Evolutionary conservation across 73 alveolate species (phyloP).

Genomic region (Urostyla sp.): DNA sequence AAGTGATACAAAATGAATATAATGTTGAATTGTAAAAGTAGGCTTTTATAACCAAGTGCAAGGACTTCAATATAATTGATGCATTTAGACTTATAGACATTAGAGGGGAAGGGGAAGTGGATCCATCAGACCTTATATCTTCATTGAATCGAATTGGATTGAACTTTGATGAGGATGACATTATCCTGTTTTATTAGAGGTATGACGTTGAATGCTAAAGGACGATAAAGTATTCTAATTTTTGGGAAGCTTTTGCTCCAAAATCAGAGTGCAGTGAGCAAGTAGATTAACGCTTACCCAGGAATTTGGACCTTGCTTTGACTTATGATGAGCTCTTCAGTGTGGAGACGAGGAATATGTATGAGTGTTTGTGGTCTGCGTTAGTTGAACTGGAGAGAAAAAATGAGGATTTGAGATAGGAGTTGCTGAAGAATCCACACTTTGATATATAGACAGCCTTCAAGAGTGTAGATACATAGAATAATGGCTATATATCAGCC

Average conservation of each 20-base stretch:
- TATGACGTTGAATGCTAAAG: conserved; percentile 1
- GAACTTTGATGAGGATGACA: conserved; percentile 12
- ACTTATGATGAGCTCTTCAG: conserved; percentile 9
- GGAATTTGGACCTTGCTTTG: conserved; percentile 1
- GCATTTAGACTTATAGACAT: conserved; percentile 40
- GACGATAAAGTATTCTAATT: conserved; percentile 18
- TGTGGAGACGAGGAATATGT: conserved; percentile 11
- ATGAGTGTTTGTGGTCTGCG: conserved; percentile 8
- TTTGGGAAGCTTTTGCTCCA: conserved; percentile 44
- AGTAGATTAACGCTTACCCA: conserved; percentile 20
- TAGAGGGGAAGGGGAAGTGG: conserved; percentile 2
- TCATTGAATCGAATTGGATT: background rate
- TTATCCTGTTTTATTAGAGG: background rate
- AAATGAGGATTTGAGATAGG: conserved; percentile 22
- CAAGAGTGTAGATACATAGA: conserved; percentile 5
- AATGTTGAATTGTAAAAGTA: conserved; percentile 18
- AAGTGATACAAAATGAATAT: too few relatives aligned
- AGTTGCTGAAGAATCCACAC: conserved; percentile 32
- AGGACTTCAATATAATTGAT: conserved; percentile 44
- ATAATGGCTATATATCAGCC: background rate
- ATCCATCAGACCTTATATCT: background rate
- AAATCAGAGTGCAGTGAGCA: background rate
- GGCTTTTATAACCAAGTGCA: background rate
- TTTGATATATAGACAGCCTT: conserved; percentile 36
- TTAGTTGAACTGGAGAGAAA: conserved; percentile 12